These are phyloP conservation scores for Wallemia ichthyophaga DNA, from an alignment of 1,284 basidiomycete species.

Conservation along the genomic window DNA sequence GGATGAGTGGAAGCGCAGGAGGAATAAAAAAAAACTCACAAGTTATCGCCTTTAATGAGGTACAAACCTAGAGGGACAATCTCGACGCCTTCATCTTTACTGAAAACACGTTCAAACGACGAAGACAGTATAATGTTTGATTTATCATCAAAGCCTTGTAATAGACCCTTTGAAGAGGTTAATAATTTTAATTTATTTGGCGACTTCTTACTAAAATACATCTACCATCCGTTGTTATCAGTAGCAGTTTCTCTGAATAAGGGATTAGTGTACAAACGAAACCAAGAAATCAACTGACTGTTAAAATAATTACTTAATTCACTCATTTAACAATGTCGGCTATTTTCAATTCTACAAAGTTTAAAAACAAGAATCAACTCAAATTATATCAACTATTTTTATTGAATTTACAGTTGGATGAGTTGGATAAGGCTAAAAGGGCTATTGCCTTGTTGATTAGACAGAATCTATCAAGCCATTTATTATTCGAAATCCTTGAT, in stretches of 20 bases:
- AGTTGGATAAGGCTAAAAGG: neutral
- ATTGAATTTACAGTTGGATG: neutral
- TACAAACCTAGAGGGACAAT: conserved; percentile 87
- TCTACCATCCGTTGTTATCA: neutral
- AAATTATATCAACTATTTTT: neutral
- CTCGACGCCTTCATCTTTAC: conserved; percentile 65
- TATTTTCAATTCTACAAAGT: no score
- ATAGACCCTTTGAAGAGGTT: conserved; percentile 6
- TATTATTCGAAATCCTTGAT: neutral
- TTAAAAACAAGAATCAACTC: neutral
- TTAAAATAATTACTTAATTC: neutral
- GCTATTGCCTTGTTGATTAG: neutral
- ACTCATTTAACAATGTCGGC: neutral
- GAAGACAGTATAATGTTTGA: conserved; percentile 76
- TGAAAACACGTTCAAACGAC: conserved; percentile 67
- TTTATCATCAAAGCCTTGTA: conserved; percentile 72
- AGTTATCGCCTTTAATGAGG: conserved; percentile 89
- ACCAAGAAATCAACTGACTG: neutral
- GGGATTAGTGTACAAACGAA: neutral
- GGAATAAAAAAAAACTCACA: conserved; percentile 24
- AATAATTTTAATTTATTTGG: neutral
- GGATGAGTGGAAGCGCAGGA: neutral
- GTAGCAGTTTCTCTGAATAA: neutral
- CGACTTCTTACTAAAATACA: neutral
- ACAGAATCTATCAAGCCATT: neutral